Conservation (phyloP, 129 eudicot genomes). For the Silybum marianum region DNA sequence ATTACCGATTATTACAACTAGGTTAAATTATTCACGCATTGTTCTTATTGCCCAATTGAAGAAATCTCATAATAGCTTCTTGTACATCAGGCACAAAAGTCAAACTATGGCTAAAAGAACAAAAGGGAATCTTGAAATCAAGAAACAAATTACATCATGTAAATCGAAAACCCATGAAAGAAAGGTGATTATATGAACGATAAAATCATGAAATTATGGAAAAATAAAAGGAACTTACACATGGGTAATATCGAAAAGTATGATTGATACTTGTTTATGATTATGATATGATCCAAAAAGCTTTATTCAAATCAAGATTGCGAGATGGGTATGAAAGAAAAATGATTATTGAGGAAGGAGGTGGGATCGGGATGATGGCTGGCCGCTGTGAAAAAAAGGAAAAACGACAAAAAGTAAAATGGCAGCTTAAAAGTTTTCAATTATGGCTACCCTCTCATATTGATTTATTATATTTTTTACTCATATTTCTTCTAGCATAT, state of each 20-base stretch:
- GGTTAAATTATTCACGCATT: slow-evolving; percentile 3
- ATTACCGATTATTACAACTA: neutral
- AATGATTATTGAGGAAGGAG: slow-evolving; percentile 27
- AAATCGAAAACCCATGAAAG: slow-evolving; percentile 8
- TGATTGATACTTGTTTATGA: slow-evolving; percentile 27
- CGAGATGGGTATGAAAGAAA: slow-evolving; percentile 15
- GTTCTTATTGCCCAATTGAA: slow-evolving; percentile 4
- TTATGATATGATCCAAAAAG: slow-evolving; percentile 25
- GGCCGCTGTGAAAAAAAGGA: neutral
- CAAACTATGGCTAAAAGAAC: slow-evolving; percentile 23
- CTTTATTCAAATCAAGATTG: slow-evolving; percentile 32
- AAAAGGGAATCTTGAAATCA: slow-evolving; percentile 23
- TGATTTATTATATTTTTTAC: no score
- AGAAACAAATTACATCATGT: slow-evolving; percentile 20
- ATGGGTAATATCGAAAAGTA: slow-evolving; percentile 23
- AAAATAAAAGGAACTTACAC: slow-evolving; percentile 27
- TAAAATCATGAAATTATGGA: neutral
- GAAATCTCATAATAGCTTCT: slow-evolving; percentile 6
- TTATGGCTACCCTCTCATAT: slow-evolving; percentile 4
- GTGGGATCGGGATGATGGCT: slow-evolving; percentile 31
- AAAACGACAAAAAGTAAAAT: slow-evolving; percentile 21
- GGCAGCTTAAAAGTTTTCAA: slow-evolving; percentile 28
- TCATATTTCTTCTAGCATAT: neutral
- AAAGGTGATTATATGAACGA: slow-evolving; percentile 13
- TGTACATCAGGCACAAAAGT: slow-evolving; percentile 31